phyloP scores from a whole-genome alignment of 805 yeast species.

The Metschnikowia continentalis region DNA sequence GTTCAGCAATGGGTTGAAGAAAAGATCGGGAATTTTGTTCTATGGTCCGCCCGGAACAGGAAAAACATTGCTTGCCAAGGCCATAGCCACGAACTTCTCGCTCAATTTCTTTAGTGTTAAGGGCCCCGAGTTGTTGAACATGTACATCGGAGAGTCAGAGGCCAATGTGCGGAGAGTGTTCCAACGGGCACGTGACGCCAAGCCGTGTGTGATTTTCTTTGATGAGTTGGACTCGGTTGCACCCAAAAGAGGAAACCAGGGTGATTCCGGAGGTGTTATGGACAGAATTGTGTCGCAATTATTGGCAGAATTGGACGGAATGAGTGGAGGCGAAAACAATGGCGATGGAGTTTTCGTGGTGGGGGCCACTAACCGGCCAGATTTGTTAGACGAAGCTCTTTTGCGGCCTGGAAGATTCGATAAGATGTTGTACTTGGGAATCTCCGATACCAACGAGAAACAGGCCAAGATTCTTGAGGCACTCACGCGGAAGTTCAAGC shows the following conservation, averaged over 20 bases:
- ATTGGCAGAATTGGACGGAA: constrained; percentile 92
- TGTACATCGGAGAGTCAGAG: constrained; percentile 98
- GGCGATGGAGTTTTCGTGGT: constrained; percentile 91
- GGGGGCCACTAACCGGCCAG: constrained; percentile 98
- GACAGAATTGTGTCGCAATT: constrained; percentile 95
- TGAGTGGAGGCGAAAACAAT: constrained; percentile 61
- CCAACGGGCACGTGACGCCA: constrained; percentile 92
- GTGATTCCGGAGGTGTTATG: constrained; percentile 99
- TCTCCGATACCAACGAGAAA: constrained; percentile 85
- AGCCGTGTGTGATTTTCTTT: constrained; percentile 95
- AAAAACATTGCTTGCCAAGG: constrained; percentile 91
- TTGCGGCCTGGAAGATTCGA: constrained; percentile 94
- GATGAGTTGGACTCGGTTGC: constrained; percentile 98
- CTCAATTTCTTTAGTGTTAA: constrained; percentile 93
- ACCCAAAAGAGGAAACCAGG: constrained; percentile 97
- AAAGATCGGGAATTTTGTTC: constrained; percentile 88
- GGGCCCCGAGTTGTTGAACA: constrained; percentile 93
- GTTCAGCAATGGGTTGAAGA: constrained; percentile 83
- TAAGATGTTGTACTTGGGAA: constrained; percentile 89
- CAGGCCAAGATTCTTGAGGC: constrained; percentile 85
- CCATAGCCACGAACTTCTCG: constrained; percentile 93
- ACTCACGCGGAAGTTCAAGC: constrained; percentile 73
- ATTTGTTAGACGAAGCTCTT: constrained; percentile 87
- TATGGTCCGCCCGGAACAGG: constrained; percentile 99
- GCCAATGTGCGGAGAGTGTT: constrained; percentile 94